A percentile compares a stretch with the other conserved stretches of the same genome.
Evolutionary conservation across 2,329 filamentous ascomycete genomes (phyloP).

Genomic region (Amylocarpus encephaloides): DNA sequence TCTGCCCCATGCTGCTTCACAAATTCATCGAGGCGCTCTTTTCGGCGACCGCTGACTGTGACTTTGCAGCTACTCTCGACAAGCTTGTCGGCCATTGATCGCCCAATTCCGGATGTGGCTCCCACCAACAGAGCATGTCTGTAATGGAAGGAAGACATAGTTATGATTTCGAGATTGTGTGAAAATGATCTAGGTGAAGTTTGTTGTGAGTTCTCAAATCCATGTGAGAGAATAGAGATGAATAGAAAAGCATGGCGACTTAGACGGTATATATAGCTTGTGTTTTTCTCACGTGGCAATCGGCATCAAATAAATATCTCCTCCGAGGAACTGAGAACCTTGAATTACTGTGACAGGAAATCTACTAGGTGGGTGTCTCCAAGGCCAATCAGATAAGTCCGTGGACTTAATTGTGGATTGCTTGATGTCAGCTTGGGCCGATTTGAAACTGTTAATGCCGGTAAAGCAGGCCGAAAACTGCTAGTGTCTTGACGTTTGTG

Average conservation of each 20-base stretch:
- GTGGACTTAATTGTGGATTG: not conserved
- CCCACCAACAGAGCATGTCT: slow-evolving; percentile 50
- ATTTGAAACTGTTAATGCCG: too few relatives aligned
- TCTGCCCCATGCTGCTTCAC: slow-evolving; percentile 38
- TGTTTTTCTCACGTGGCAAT: not conserved
- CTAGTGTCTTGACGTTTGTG: too few relatives aligned
- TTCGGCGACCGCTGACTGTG: slow-evolving; percentile 48
- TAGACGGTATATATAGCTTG: not conserved
- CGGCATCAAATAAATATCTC: too few relatives aligned
- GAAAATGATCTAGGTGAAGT: too few relatives aligned
- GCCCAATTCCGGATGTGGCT: slow-evolving; percentile 48
- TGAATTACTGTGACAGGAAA: too few relatives aligned
- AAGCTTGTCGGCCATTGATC: slow-evolving; percentile 38
- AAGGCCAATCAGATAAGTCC: too few relatives aligned
- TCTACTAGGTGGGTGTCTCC: too few relatives aligned
- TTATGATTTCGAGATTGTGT: not conserved
- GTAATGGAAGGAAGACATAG: slow-evolving; percentile 46
- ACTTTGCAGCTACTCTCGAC: slow-evolving; percentile 42
- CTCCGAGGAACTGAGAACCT: too few relatives aligned
- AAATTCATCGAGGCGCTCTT: slow-evolving; percentile 44
- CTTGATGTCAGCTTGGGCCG: not conserved
- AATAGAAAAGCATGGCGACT: not conserved
- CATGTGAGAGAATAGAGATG: not conserved
- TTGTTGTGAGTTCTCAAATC: too few relatives aligned
- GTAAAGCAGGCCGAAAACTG: too few relatives aligned